Base-by-base conservation (phyloP, 2,329 filamentous ascomycete genomes). In the Pseudocercospora cruenta region DNA sequence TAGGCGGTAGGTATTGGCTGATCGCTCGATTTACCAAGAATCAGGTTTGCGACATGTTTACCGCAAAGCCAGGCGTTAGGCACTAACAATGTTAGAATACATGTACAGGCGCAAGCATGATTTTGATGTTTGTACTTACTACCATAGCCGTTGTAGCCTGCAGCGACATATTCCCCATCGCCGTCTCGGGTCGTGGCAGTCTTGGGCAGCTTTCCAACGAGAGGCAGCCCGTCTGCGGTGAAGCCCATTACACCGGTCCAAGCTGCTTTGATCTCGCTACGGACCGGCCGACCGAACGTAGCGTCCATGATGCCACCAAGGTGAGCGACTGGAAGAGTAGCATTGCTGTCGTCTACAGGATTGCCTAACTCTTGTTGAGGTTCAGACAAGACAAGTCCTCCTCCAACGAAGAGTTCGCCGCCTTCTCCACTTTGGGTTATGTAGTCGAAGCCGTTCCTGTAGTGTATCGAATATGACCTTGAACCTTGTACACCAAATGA, bases 161-260 rank as follows among this genome's bases (percentile, higher is more conserved):
- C 68, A 14, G 66, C 51, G 16, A 65, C 57, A 33, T 63, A 70
- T 45, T 70, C 68, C 1, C 59, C 62, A 14, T 53, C n/a, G 2
- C 62, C 65, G n/a, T 22, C 24, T 47, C 65, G 53, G 12, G n/a
- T 14, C 3, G 65, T 63, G 8, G 31, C 43, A 24, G 61, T 19
- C 24, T 62, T 39, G n/a, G 65, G 60, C 24, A 69, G 24, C 31
- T 51, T 16, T 26, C 68, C 67, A 12, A 63, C 64, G 12, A 67
- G 31, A 36, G 64, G 68, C 12, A 68, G 28, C 1, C 59, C 67
- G 55, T 67, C 65, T 3, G 58, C 28, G 45, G 33, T 70, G 39
- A 64, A 71, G 12, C 64, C 68, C 67, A 69, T 70, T 9, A 66
- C 58, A 10, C 69, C 69, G 7, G 67, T 67, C 69, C 69, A 70